Conservation (phyloP, 768 basidiomycete species). For the Pleurotus cornucopiae region DNA sequence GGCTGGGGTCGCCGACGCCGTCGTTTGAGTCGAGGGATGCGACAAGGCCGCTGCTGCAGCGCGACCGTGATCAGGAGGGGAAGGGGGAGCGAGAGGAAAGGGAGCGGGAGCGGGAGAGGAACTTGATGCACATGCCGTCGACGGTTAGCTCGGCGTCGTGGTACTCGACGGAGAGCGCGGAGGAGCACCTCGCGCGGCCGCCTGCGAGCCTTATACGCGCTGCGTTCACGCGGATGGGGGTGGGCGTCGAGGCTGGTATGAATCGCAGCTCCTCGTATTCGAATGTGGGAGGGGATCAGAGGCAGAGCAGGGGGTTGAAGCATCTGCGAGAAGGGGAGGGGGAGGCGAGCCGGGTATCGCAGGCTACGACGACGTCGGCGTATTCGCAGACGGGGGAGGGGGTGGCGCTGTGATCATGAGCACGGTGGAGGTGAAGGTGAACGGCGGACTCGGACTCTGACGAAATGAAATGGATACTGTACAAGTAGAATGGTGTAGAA, state of each 20-base stretch:
- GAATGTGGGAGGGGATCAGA: neutral
- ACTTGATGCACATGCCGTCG: constrained; percentile 22
- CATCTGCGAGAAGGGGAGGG: neutral
- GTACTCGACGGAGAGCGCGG: constrained; percentile 27
- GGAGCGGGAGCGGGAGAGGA: constrained; percentile 9
- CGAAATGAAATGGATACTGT: no score
- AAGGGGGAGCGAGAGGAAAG: neutral
- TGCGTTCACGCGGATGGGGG: constrained; percentile 23
- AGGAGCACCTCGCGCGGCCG: constrained; percentile 21
- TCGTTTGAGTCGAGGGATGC: no score
- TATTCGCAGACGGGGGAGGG: constrained; percentile 4
- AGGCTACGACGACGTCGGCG: constrained; percentile 1
- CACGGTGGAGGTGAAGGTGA: no score
- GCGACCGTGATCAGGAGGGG: no score
- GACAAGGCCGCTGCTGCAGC: no score
- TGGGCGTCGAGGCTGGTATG: constrained; percentile 14
- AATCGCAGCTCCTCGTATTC: constrained; percentile 13
- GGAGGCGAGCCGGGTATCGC: neutral
- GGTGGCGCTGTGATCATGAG: neutral
- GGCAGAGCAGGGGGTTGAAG: neutral
- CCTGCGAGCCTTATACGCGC: constrained; percentile 32
- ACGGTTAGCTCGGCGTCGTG: constrained; percentile 22
- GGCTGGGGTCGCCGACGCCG: no score
- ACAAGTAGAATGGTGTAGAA: no score
- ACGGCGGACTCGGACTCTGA: no score